phyloP scores from a whole-genome alignment of 768 basidiomycete species.

The Termitomyces sp. region DNA sequence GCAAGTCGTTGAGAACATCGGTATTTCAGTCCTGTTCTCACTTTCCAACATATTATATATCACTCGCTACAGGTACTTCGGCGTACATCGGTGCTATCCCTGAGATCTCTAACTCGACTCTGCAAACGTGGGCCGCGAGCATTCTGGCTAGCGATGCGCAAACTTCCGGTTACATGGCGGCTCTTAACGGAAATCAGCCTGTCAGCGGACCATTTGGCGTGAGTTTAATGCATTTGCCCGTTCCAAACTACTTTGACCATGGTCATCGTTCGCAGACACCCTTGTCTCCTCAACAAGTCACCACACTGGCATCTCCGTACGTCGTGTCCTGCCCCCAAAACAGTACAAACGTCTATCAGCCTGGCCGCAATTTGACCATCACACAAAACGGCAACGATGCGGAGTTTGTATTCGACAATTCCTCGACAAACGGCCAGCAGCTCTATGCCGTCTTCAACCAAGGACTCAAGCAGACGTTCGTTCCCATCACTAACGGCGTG shows the following conservation, averaged over 20 bases:
- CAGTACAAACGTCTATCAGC: constrained; percentile 36
- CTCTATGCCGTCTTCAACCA: constrained; percentile 38
- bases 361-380: constrained; percentile 38
- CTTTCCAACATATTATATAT: no score
- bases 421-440: constrained; percentile 4
- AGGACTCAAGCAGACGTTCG: constrained; percentile 28
- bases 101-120: constrained; percentile 31
- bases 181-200: constrained; percentile 30
- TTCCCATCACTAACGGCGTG: constrained; percentile 7
- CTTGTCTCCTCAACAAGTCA: constrained; percentile 16
- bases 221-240: neutral
- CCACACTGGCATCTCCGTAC: constrained; percentile 31
- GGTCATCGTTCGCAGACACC: constrained; percentile 14
- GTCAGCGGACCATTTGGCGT: constrained; percentile 46
- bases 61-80: constrained; percentile 26
- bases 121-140: constrained; percentile 40
- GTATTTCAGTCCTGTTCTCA: neutral
- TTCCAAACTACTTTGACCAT: neutral
- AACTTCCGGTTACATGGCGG: constrained; percentile 43
- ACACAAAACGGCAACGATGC: constrained; percentile 22
- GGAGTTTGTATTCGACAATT: constrained; percentile 20
- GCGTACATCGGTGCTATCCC: constrained; percentile 49
- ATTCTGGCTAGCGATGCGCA: constrained; percentile 50
- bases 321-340: constrained; percentile 47
- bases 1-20: constrained; percentile 13